Base-by-base conservation (phyloP, 2,329 filamentous ascomycete genomes). In the Fusarium phyllophilum region DNA sequence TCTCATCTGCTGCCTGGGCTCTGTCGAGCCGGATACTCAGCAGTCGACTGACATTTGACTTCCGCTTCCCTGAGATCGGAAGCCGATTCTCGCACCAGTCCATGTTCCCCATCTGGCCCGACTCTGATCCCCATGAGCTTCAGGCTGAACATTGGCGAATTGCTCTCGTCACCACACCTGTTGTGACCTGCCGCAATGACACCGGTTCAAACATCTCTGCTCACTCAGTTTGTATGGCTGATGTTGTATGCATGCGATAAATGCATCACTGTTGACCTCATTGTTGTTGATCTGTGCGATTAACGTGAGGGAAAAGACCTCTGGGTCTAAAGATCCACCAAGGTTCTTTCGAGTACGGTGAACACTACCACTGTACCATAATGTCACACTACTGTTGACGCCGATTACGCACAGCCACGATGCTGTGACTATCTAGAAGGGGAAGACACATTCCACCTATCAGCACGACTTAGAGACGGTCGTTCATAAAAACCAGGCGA, bases 131-230 rank as follows among this genome's bases (percentile, higher is more conserved):
- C 1, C 78, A 82, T 62, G 81, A 85, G 58, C 78, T 89, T 26
- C 87, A 89, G 80, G 80, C 83, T 11, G 83, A 83, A 74, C 87
- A 89, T 75, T 86, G 83, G 80, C 85, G 88, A 10, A 79, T 90
- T n/a, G 85, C 86, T 60, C 82, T 89, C 4, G 86, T 88, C 34
- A 85, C 88, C 10, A 89, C 88, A 0, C 88, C 88, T 2, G 84
- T 86, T 14, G 84, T 90, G 51, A 89, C 87, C 5, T 84, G 88
- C 74, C 84, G 87, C 38, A 87, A 89, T 70, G 87, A 89, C 42
- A 84, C 81, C 5, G 86, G 85, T 20, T 76, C 79, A 49, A 84
- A 83, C 61, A 84, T 87, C 51, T 82, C 83, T 33, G 82, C 84
- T 5, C 85, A 84, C 62, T 84, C 84, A 12, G 80, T 88, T 29